Percentiles rank a stretch among this genome's conserved stretches.
Evolutionary conservation across 805 yeast genomes (phyloP).

Genomic region (Tetrapisispora nanseiensis): DNA sequence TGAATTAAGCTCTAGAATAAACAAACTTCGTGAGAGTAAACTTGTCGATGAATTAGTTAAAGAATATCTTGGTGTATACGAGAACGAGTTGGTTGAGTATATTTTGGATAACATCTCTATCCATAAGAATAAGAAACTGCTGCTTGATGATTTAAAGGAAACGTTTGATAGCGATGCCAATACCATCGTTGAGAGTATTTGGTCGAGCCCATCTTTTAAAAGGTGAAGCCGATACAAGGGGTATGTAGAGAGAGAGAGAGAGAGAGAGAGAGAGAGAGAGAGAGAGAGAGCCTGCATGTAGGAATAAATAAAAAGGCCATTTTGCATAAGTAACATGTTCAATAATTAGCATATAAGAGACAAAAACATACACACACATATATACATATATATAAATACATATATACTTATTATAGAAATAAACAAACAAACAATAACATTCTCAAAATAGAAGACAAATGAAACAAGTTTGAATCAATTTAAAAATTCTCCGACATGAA

Average conservation of each 20-base stretch:
- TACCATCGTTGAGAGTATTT: conserved; percentile 21
- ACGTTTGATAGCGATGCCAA: conserved; percentile 28
- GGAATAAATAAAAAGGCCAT: too few relatives aligned
- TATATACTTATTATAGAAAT: not conserved
- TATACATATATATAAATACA: too few relatives aligned
- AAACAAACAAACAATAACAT: not conserved
- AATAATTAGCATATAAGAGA: too few relatives aligned
- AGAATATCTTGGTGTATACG: conserved; percentile 27
- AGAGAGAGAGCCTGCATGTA: too few relatives aligned
- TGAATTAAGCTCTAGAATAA: conserved; percentile 12
- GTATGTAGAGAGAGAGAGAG: too few relatives aligned
- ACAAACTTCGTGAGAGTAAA: conserved; percentile 11
- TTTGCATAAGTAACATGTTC: too few relatives aligned
- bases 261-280: too few relatives aligned
- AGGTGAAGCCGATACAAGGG: too few relatives aligned
- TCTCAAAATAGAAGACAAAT: not conserved
- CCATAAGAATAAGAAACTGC: conserved; percentile 14
- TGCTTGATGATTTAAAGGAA: conserved; percentile 22
- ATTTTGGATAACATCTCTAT: conserved; percentile 23
- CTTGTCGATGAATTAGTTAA: conserved; percentile 24
- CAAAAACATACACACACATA: too few relatives aligned
- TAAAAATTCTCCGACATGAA: not conserved
- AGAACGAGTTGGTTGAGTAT: conserved; percentile 26
- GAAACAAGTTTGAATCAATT: not conserved
- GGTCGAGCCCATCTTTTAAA: conserved; percentile 10